A percentile compares a stretch with the other conserved stretches of the same genome.
These are phyloP conservation scores for Neurospora sp. DNA, from an alignment of 495 filamentous ascomycete species.

Conservation along the genomic window DNA sequence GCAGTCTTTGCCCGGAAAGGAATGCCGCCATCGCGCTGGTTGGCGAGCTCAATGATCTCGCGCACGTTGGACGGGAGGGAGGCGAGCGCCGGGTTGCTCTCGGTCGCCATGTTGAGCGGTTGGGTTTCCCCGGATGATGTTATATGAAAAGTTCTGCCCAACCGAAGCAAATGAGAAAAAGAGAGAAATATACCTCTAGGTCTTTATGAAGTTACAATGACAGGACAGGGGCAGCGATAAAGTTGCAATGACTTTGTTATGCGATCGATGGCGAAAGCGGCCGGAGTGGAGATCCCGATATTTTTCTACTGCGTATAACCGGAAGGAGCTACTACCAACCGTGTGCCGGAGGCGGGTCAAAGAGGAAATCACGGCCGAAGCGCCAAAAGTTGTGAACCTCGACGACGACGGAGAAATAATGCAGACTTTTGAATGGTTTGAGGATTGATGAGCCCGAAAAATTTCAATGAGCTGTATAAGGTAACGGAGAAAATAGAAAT, in stretches of 20 bases:
- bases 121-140: not conserved
- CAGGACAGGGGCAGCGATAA: not conserved
- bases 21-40: slow-evolving; percentile 26
- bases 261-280: not conserved
- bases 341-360: not conserved
- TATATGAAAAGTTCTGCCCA: not conserved
- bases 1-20: slow-evolving; percentile 65
- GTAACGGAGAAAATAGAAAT: not conserved
- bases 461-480: not conserved
- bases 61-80: slow-evolving; percentile 13
- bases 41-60: slow-evolving; percentile 10
- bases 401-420: not conserved
- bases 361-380: not conserved
- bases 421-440: not conserved
- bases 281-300: not conserved
- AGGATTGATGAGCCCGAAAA: not conserved
- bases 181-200: not conserved
- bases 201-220: not conserved
- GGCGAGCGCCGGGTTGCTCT: not conserved
- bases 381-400: not conserved
- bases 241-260: not conserved
- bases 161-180: not conserved
- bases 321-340: not conserved
- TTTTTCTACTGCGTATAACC: not conserved
- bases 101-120: slow-evolving; percentile 8